A percentile compares a stretch with the other conserved stretches of the same genome.
These are phyloP conservation scores for Stachybotrys chartarum DNA, from an alignment of 2,329 filamentous ascomycete genomes.

Conservation along the genomic window DNA sequence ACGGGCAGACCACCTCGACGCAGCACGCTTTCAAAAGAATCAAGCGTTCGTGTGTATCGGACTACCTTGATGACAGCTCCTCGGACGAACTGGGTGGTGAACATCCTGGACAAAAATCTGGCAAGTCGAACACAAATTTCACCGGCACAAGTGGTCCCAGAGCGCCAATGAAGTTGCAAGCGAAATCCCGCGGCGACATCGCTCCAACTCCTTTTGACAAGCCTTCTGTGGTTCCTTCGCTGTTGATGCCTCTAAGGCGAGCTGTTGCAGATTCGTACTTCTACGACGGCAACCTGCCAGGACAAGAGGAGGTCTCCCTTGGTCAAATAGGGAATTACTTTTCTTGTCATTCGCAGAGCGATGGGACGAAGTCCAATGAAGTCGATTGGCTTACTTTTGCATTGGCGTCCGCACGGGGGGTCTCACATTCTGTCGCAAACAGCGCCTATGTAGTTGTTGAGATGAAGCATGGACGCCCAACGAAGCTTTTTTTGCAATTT, in stretches of 20 bases:
- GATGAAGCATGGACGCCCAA: too few species aligned
- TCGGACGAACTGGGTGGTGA: neutral
- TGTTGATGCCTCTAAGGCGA: neutral
- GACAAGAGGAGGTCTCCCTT: neutral
- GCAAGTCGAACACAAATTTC: neutral
- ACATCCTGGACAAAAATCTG: neutral
- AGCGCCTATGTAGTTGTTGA: too few species aligned
- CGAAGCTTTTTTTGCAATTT: too few species aligned
- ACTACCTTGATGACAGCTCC: neutral
- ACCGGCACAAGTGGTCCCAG: neutral
- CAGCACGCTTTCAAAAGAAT: neutral
- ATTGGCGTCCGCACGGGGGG: too few species aligned
- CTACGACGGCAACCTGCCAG: neutral
- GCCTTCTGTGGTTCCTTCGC: too few species aligned
- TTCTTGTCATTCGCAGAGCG: too few species aligned
- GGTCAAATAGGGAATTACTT: too few species aligned
- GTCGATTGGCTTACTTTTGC: too few species aligned
- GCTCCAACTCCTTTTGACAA: neutral
- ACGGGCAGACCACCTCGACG: neutral
- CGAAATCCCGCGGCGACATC: neutral
- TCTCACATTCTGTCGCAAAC: too few species aligned
- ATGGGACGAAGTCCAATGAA: too few species aligned
- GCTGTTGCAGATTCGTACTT: neutral
- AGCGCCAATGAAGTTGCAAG: neutral
- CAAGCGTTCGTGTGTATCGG: neutral